These are phyloP conservation scores for Lentinus brumalis DNA, from an alignment of 768 basidiomycete species.

Conservation along the genomic window DNA sequence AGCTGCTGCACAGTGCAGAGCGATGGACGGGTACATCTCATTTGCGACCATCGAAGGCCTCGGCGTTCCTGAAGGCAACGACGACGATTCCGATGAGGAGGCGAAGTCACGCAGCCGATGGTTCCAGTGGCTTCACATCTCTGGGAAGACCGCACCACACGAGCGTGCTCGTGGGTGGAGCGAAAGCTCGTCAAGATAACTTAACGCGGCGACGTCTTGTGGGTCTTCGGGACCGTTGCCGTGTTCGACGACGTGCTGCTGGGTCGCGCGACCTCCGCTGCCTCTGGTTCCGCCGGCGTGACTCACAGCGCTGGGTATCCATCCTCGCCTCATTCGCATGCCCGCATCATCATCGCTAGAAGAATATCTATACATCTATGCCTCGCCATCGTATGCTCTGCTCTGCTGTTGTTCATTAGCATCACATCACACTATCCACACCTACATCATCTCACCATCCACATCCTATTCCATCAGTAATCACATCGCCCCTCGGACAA, in stretches of 20 bases:
- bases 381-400: constrained; percentile 4
- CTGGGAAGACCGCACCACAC: constrained; percentile 10
- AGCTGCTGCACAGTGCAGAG: constrained; percentile 57
- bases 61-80: constrained; percentile 54
- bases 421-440: constrained; percentile 2
- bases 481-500: constrained; percentile 9
- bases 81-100: constrained; percentile 30
- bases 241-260: constrained; percentile 15
- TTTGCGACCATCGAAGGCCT: constrained; percentile 69
- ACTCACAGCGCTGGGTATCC: constrained; percentile 3
- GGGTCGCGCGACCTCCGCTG: constrained; percentile 6
- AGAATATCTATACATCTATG: constrained; percentile 1
- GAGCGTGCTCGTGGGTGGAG: constrained; percentile 15
- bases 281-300: constrained; percentile 12
- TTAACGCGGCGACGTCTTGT: constrained; percentile 1
- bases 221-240: constrained; percentile 3
- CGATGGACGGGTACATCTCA: constrained; percentile 66
- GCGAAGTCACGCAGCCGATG: constrained; percentile 23
- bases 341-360: constrained; percentile 2
- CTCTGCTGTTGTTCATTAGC: constrained; percentile 16
- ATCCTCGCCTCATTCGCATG: background rate
- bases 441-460: constrained; percentile 1
- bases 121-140: constrained; percentile 24
- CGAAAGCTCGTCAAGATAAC: constrained; percentile 21
- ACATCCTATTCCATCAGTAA: constrained; percentile 15